A percentile compares a stretch with the other conserved stretches of the same genome.
phyloP scores from a whole-genome alignment of 2,329 filamentous ascomycete genomes.

The Hyphodiscus sp. region DNA sequence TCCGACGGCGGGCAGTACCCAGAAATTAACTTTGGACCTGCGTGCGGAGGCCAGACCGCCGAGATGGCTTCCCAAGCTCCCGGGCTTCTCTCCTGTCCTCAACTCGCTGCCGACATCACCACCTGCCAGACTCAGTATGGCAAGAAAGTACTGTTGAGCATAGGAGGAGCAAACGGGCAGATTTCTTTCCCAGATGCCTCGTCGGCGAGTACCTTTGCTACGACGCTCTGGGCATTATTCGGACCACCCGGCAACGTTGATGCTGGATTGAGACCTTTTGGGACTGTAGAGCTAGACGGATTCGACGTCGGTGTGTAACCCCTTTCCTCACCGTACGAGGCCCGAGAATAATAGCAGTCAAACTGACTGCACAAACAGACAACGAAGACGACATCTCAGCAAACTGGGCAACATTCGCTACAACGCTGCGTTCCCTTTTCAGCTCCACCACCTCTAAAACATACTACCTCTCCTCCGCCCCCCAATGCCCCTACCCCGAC shows the following conservation, averaged over 20 bases:
- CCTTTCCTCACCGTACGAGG: neutral
- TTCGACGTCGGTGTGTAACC: slow-evolving; percentile 31
- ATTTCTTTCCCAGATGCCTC: slow-evolving; percentile 24
- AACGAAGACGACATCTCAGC: slow-evolving; percentile 28
- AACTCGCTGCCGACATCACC: slow-evolving; percentile 26
- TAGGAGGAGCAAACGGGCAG: slow-evolving; percentile 29
- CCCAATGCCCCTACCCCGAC: slow-evolving; percentile 35
- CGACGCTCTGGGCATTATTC: slow-evolving; percentile 32
- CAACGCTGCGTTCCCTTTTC: slow-evolving; percentile 25
- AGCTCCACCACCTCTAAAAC: slow-evolving; percentile 14
- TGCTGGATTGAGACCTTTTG: slow-evolving; percentile 28
- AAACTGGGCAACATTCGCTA: slow-evolving; percentile 28
- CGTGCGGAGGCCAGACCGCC: slow-evolving; percentile 29
- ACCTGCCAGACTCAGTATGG: slow-evolving; percentile 32
- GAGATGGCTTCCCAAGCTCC: slow-evolving; percentile 31
- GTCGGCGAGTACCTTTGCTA: slow-evolving; percentile 29
- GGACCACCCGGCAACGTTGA: slow-evolving; percentile 25
- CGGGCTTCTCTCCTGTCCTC: slow-evolving; percentile 33
- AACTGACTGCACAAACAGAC: slow-evolving; percentile 17
- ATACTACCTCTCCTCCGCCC: slow-evolving; percentile 35
- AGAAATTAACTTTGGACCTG: slow-evolving; percentile 28
- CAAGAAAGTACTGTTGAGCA: slow-evolving; percentile 35
- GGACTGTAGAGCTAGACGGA: slow-evolving; percentile 29
- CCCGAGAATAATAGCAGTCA: neutral
- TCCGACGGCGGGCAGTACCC: slow-evolving; percentile 14